phyloP scores from a whole-genome alignment of 2,329 filamentous ascomycete species.

The Fusarium beomiforme region DNA sequence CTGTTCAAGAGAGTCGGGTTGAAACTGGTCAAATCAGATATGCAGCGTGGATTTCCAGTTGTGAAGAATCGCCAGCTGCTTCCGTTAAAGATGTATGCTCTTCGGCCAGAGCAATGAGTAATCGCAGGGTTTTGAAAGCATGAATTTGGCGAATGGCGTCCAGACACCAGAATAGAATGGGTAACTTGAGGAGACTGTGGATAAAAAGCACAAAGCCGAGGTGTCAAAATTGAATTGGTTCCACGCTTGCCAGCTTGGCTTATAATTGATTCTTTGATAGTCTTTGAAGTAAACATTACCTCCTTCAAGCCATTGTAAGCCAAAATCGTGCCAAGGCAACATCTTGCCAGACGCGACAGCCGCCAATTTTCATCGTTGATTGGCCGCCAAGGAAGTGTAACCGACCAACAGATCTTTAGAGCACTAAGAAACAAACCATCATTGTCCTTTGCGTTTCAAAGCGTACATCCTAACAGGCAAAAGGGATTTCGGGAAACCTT shows the following conservation, averaged over 20 bases:
- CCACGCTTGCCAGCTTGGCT: no score
- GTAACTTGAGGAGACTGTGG: no score
- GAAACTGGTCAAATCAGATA: slow-evolving; percentile 73
- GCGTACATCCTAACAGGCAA: not conserved
- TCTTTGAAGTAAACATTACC: no score
- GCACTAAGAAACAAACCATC: not conserved
- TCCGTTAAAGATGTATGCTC: slow-evolving; percentile 81
- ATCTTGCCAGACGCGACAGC: not conserved
- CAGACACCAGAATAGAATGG: not conserved
- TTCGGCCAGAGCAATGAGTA: slow-evolving; percentile 60
- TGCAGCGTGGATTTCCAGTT: slow-evolving; percentile 75
- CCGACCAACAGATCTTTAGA: not conserved
- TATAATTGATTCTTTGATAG: no score
- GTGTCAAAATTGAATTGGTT: no score
- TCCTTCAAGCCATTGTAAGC: no score
- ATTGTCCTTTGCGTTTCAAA: not conserved
- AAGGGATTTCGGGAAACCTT: not conserved
- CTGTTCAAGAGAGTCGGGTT: slow-evolving; percentile 78
- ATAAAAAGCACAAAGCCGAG: no score
- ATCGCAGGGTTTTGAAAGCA: rapidly evolving
- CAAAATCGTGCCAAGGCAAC: not conserved
- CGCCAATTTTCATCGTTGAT: not conserved
- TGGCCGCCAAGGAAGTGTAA: not conserved
- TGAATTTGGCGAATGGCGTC: not conserved
- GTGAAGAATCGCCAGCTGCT: slow-evolving; percentile 63